A percentile compares a stretch with the other conserved stretches of the same genome.
Conservation (phyloP, 129 eudicot genomes). For the Ambrosia trifida region DNA sequence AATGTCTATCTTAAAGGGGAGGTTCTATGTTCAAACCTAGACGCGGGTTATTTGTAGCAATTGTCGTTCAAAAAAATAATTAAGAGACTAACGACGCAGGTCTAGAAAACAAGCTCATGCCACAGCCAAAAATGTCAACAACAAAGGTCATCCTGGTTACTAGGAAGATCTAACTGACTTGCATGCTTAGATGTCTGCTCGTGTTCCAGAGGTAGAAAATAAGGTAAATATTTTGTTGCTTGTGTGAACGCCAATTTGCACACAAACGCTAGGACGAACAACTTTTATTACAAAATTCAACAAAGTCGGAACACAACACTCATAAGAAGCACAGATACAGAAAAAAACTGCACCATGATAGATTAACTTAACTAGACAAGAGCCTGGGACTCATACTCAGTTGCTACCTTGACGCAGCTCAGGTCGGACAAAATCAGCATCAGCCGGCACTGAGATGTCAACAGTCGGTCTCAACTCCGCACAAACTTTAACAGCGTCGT, state of each 20-base stretch:
- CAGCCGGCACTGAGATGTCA: constrained; percentile 89
- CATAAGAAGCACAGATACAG: constrained; percentile 10
- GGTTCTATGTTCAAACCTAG: too few species aligned
- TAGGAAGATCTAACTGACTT: too few species aligned
- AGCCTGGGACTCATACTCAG: constrained; percentile 19
- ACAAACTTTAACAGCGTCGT: constrained; percentile 88
- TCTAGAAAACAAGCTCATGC: too few species aligned
- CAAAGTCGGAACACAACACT: constrained; percentile 14
- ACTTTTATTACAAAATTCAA: constrained; percentile 25
- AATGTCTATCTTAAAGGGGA: too few species aligned
- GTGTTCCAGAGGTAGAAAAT: too few species aligned
- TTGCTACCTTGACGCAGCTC: constrained; percentile 73
- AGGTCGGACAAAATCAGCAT: constrained; percentile 96
- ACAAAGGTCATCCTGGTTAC: too few species aligned
- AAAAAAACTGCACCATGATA: not conserved
- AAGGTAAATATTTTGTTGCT: too few species aligned
- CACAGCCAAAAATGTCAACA: too few species aligned
- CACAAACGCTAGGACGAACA: not conserved
- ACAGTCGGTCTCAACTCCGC: constrained; percentile 95
- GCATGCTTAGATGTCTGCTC: too few species aligned
- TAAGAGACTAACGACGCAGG: too few species aligned
- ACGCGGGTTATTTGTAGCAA: too few species aligned
- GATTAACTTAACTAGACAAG: constrained; percentile 1
- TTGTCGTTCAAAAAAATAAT: too few species aligned
- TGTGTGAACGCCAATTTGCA: not conserved